Evolutionary conservation across 257 asterid species (phyloP).

Genomic region (Thymus quinquecostatus): DNA sequence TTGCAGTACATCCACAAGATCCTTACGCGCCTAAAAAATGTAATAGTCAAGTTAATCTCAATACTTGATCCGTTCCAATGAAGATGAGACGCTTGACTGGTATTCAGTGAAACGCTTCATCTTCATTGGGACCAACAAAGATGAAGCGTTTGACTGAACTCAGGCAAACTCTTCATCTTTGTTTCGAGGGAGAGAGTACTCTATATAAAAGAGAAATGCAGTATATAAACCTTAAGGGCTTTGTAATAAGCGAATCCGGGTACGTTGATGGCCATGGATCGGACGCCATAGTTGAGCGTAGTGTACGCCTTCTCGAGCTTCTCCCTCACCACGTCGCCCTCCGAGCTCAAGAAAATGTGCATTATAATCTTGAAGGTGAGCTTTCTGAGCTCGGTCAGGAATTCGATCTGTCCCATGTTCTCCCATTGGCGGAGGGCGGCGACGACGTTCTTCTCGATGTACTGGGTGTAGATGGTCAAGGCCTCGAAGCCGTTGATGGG

Average conservation of each 20-base stretch:
- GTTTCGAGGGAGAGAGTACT: too few relatives aligned
- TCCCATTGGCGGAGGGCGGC: conserved; percentile 68
- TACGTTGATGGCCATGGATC: conserved; percentile 80
- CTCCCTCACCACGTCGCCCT: conserved; percentile 57
- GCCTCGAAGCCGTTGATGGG: conserved; percentile 87
- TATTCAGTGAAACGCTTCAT: too few relatives aligned
- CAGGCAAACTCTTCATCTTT: too few relatives aligned
- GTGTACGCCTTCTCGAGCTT: conserved; percentile 77
- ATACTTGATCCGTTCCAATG: too few relatives aligned
- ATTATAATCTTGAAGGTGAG: conserved; percentile 80
- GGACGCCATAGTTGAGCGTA: conserved; percentile 64
- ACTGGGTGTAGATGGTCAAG: conserved; percentile 56
- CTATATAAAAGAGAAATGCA: not conserved
- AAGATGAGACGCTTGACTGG: too few relatives aligned
- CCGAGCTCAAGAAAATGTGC: conserved; percentile 80
- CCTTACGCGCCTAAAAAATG: conserved; percentile 61
- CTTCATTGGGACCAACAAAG: too few relatives aligned
- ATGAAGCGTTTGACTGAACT: too few relatives aligned
- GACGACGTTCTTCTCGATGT: conserved; percentile 63
- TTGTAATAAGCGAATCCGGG: conserved; percentile 81
- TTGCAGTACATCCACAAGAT: conserved; percentile 58
- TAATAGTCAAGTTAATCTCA: too few relatives aligned
- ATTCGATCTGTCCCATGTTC: conserved; percentile 66
- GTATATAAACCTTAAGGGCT: conserved; percentile 68
- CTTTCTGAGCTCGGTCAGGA: conserved; percentile 63